These are phyloP conservation scores for Tubosaeta sp. DNA, from an alignment of 768 basidiomycete genomes.

Conservation along the genomic window DNA sequence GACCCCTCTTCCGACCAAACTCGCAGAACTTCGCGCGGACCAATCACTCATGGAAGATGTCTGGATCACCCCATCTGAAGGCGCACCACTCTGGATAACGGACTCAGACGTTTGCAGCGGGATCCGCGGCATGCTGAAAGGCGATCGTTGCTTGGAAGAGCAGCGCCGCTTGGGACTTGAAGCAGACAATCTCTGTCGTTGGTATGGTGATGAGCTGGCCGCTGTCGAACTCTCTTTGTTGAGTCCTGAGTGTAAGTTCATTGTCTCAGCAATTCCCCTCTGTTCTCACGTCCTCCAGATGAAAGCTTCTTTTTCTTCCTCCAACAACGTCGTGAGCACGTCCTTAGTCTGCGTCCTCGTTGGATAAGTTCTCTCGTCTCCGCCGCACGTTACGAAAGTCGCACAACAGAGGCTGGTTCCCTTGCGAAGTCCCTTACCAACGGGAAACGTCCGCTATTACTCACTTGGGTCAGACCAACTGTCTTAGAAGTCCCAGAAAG, in stretches of 20 bases:
- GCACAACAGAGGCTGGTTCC: too few species aligned
- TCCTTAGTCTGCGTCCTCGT: not conserved
- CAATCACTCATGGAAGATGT: conserved; percentile 34
- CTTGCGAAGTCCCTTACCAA: too few species aligned
- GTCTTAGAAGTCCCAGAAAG: too few species aligned
- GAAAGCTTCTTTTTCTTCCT: not conserved
- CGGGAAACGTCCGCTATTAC: too few species aligned
- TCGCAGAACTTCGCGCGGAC: conserved; percentile 14
- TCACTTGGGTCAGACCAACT: too few species aligned
- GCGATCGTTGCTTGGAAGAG: not conserved
- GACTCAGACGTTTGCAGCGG: not conserved
- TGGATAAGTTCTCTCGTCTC: not conserved
- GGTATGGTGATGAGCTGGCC: conserved; percentile 30
- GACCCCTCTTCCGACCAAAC: conserved; percentile 25
- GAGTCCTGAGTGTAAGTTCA: conserved; percentile 8
- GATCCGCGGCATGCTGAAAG: not conserved
- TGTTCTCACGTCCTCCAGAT: not conserved
- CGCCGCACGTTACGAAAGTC: not conserved
- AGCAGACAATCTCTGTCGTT: conserved; percentile 31
- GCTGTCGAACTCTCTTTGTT: conserved; percentile 19
- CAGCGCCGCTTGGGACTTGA: not conserved
- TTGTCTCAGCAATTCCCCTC: not conserved
- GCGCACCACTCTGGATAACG: not conserved
- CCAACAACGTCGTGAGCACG: not conserved
- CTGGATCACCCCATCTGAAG: not conserved